phyloP scores from a whole-genome alignment of 2,329 filamentous ascomycete species.

The Zymoseptoria crescenta region DNA sequence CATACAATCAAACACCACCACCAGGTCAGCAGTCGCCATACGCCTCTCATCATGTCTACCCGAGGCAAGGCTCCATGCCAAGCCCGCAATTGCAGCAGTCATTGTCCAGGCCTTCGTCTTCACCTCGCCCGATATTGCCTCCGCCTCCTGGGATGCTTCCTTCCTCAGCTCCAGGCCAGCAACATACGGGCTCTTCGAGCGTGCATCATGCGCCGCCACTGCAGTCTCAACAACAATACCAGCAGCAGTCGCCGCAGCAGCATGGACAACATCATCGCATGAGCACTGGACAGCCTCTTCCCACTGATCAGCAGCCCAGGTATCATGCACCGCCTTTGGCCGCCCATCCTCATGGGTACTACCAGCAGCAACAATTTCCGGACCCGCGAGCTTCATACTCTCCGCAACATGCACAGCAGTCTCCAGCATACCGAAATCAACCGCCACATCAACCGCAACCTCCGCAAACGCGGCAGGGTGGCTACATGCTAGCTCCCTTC shows the following conservation, averaged over 20 bases:
- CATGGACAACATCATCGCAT: conserved; percentile 13
- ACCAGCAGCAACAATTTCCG: conserved; percentile 21
- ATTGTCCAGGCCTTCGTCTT: conserved; percentile 26
- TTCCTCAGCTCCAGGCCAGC: conserved; percentile 26
- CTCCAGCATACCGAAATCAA: conserved; percentile 19
- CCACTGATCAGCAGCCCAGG: neutral
- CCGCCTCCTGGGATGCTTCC: conserved; percentile 30
- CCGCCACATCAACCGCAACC: conserved; percentile 30
- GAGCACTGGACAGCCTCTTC: conserved; percentile 1
- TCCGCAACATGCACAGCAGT: conserved; percentile 23
- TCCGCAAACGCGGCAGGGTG: conserved; percentile 22
- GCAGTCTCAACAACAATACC: conserved; percentile 26
- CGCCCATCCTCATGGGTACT: conserved; percentile 27
- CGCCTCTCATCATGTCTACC: conserved; percentile 25
- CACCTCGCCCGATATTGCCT: conserved; percentile 32
- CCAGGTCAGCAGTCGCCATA: conserved; percentile 33
- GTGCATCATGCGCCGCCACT: conserved; percentile 19
- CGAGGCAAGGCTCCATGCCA: conserved; percentile 15
- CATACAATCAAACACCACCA: conserved; percentile 29
- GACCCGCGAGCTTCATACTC: conserved; percentile 23
- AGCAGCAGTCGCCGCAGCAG: conserved; percentile 15
- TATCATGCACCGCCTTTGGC: conserved; percentile 19
- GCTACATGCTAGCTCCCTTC: conserved; percentile 42
- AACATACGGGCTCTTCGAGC: conserved; percentile 10
- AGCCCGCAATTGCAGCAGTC: conserved; percentile 29